phyloP scores from a whole-genome alignment of 2,329 filamentous ascomycete genomes.

The Hymenotorrendiella dingleyae region DNA sequence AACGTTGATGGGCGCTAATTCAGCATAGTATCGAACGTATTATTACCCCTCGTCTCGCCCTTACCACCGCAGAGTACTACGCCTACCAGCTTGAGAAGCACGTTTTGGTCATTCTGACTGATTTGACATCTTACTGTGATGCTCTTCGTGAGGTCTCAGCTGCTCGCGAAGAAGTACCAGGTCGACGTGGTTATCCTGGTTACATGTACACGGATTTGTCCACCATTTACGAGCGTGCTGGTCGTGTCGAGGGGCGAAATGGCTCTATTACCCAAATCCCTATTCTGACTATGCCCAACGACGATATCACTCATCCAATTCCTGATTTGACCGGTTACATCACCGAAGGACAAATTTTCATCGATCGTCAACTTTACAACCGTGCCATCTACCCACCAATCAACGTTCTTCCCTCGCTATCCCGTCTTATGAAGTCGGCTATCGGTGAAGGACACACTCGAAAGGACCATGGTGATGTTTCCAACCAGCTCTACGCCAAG shows the following conservation, averaged over 20 bases:
- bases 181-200: conserved; percentile 98
- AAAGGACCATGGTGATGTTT: conserved; percentile 95
- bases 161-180: conserved; percentile 95
- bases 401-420: conserved; percentile 95
- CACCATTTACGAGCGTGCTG: conserved; percentile 98
- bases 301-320: conserved; percentile 98
- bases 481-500: conserved; percentile 98
- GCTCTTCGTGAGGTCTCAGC: conserved; percentile 97
- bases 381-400: conserved; percentile 98
- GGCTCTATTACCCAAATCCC: conserved; percentile 99
- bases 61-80: conserved; percentile 99
- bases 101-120: conserved; percentile 96
- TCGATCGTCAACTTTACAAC: conserved; percentile 90
- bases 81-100: conserved; percentile 99
- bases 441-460: conserved; percentile 97
- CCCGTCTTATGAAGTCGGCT: conserved; percentile 99
- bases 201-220: conserved; percentile 99
- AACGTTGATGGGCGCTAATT: conserved; percentile 8
- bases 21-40: conserved; percentile 87
- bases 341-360: conserved; percentile 96
- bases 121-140: conserved; percentile 97
- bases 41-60: conserved; percentile 94
- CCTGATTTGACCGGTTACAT: conserved; percentile 99
- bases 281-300: conserved; percentile 99
- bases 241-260: conserved; percentile 93